Conservation (phyloP, 2,329 filamentous ascomycete genomes). For the Sclerotiophoma versabilis region DNA sequence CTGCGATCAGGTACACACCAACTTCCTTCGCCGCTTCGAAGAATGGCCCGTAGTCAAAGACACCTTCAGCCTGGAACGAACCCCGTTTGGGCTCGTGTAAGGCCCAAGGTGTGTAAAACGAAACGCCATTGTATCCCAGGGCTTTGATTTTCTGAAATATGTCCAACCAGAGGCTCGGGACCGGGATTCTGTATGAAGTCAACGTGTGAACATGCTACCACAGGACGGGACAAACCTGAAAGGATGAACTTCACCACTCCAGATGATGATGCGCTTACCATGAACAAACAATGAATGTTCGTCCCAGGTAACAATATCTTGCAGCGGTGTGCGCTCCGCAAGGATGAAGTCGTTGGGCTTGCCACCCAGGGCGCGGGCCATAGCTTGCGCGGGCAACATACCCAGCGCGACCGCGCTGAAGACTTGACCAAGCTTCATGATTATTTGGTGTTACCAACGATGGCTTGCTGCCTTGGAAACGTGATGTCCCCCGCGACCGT, state of each 20-base stretch:
- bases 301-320: conserved; percentile 72
- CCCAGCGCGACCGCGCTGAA: conserved; percentile 4
- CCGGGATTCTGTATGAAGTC: conserved; percentile 57
- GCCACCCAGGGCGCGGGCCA: conserved; percentile 55
- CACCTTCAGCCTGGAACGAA: conserved; percentile 70
- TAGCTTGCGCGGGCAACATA: conserved; percentile 1
- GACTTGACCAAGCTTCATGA: conserved; percentile 9
- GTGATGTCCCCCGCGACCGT: background rate
- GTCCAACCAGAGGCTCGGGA: conserved; percentile 70
- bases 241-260: conserved; percentile 75
- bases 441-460: background rate
- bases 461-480: no score
- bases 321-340: conserved; percentile 56
- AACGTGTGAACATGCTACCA: background rate
- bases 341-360: conserved; percentile 57
- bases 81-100: conserved; percentile 75
- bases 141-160: conserved; percentile 82
- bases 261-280: conserved; percentile 73
- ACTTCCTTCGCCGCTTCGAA: conserved; percentile 75
- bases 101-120: conserved; percentile 79
- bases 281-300: conserved; percentile 72
- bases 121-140: conserved; percentile 77
- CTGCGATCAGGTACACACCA: conserved; percentile 76
- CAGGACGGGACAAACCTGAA: conserved; percentile 52
- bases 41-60: conserved; percentile 76